A percentile compares a stretch with the other conserved stretches of the same genome.
Conservation (phyloP, 139 green algal species). For the Spirogloea muscicola region DNA sequence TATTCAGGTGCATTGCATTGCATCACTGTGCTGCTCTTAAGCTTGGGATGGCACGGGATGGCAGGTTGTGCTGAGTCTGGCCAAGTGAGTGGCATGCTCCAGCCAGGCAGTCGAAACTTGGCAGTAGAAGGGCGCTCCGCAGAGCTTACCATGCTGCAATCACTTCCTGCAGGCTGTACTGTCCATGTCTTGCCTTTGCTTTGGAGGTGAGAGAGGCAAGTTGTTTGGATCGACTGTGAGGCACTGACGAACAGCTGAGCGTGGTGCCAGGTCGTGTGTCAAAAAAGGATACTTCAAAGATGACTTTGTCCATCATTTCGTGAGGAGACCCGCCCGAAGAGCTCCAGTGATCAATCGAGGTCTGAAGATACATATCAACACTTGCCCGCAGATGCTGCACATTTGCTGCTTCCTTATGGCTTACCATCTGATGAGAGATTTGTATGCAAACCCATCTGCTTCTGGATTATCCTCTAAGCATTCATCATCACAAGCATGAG, state of each 20-base stretch:
- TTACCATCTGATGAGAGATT: too few relatives aligned
- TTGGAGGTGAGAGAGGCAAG: neutral
- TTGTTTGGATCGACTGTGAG: neutral
- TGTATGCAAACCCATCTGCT: too few relatives aligned
- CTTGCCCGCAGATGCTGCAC: too few relatives aligned
- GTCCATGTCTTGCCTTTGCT: too few relatives aligned
- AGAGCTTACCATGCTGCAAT: too few relatives aligned
- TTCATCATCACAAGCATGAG: too few relatives aligned
- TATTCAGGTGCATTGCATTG: neutral
- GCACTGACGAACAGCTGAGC: neutral
- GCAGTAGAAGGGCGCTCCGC: too few relatives aligned
- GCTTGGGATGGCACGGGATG: neutral
- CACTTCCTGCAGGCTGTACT: too few relatives aligned
- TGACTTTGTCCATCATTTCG: conserved; percentile 47
- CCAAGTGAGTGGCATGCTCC: neutral
- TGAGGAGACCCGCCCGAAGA: conserved; percentile 19
- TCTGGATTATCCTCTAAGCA: neutral
- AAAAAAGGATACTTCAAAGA: conserved; percentile 46
- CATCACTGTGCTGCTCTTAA: neutral
- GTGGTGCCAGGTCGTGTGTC: conserved; percentile 37
- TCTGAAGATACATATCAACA: too few relatives aligned
- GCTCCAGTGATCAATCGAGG: conserved; percentile 49
- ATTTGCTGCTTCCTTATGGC: too few relatives aligned
- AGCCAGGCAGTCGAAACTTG: too few relatives aligned
- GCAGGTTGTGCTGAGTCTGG: neutral